phyloP scores from a whole-genome alignment of 2,329 filamentous ascomycete genomes.

The Aspergillus hiratsukae region DNA sequence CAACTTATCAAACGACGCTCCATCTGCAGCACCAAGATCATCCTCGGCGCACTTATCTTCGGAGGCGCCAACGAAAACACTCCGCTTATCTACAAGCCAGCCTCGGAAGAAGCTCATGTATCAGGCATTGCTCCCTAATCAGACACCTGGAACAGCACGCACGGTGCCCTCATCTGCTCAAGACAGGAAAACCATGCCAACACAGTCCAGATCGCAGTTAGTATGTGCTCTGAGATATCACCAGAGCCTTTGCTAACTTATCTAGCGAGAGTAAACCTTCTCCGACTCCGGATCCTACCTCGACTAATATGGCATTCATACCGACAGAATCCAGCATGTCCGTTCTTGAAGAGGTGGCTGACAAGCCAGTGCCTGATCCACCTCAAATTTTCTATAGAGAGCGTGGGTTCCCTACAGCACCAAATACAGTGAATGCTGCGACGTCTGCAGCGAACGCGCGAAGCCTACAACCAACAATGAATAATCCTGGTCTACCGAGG shows the following conservation, averaged over 20 bases:
- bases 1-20: neutral
- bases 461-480: neutral
- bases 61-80: conserved; percentile 18
- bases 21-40: neutral
- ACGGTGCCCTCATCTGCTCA: conserved; percentile 5
- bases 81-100: conserved; percentile 31
- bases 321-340: conserved; percentile 26
- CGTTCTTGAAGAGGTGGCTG: conserved; percentile 24
- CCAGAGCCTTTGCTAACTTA: conserved; percentile 8
- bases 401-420: neutral
- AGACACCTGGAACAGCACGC: conserved; percentile 8
- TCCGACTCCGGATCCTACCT: conserved; percentile 1
- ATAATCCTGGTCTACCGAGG: neutral
- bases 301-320: conserved; percentile 21
- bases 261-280: conserved; percentile 1
- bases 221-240: conserved; percentile 18
- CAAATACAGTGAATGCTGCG: neutral
- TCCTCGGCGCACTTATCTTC: neutral
- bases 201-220: conserved; percentile 21
- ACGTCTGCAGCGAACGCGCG: neutral
- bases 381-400: neutral
- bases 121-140: conserved; percentile 29
- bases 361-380: conserved; percentile 2
- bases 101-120: conserved; percentile 44
- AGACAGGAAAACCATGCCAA: neutral